phyloP scores from a whole-genome alignment of 2,329 filamentous ascomycete species.

The Diaporthe citri region DNA sequence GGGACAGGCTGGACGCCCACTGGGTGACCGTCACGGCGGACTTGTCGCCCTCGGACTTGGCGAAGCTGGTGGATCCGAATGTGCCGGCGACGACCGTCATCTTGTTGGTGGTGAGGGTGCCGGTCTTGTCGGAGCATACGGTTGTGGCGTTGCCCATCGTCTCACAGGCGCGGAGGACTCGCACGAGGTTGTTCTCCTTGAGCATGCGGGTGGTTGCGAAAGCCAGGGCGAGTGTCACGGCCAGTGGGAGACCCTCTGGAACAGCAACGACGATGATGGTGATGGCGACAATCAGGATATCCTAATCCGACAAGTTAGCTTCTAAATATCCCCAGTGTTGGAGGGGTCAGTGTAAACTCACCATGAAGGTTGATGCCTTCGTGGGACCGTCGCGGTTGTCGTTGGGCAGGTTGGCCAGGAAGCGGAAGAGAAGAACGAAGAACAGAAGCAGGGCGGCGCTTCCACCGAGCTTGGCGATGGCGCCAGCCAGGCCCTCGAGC shows the following conservation, averaged over 20 bases:
- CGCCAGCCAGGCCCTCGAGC: slow-evolving; percentile 59
- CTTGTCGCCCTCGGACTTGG: slow-evolving; percentile 25
- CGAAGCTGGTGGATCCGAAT: slow-evolving; percentile 57
- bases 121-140: slow-evolving; percentile 81
- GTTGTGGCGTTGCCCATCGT: slow-evolving; percentile 74
- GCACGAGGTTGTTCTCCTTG: slow-evolving; percentile 79
- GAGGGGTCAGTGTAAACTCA: background rate
- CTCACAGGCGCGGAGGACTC: slow-evolving; percentile 75
- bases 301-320: slow-evolving; percentile 39
- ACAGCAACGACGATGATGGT: slow-evolving; percentile 77
- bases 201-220: slow-evolving; percentile 77
- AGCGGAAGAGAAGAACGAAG: slow-evolving; percentile 82
- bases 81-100: slow-evolving; percentile 83
- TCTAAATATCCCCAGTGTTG: rapidly evolving
- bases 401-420: slow-evolving; percentile 71
- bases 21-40: slow-evolving; percentile 42
- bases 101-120: slow-evolving; percentile 80
- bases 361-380: slow-evolving; percentile 70
- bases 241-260: slow-evolving; percentile 74
- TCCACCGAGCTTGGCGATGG: slow-evolving; percentile 64
- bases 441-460: slow-evolving; percentile 80
- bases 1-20: slow-evolving; percentile 49
- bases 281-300: slow-evolving; percentile 74
- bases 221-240: slow-evolving; percentile 75
- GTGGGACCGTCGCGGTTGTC: slow-evolving; percentile 62